These are phyloP conservation scores for Phytopythium mirpurense DNA, from an alignment of 352 stramenopile genomes.

Conservation along the genomic window DNA sequence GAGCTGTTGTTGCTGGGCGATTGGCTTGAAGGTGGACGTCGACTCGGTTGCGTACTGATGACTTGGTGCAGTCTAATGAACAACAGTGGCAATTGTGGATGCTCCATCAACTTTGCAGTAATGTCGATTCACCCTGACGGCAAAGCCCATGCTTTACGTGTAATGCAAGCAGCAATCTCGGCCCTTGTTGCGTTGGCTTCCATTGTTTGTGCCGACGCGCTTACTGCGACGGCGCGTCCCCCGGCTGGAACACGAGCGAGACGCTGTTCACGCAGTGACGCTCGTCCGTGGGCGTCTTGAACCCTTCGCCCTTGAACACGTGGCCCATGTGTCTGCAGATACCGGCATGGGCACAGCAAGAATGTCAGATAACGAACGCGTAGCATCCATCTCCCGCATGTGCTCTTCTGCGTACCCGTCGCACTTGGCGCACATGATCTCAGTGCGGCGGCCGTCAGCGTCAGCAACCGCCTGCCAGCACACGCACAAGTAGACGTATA, in stretches of 20 bases:
- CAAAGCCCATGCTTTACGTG: too few relatives aligned
- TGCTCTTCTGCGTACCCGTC: conserved; percentile 44
- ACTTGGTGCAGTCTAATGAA: too few relatives aligned
- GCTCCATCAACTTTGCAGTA: too few relatives aligned
- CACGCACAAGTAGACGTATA: neutral
- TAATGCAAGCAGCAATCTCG: too few relatives aligned
- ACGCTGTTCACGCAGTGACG: conserved; percentile 90
- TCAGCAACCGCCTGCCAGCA: conserved; percentile 48
- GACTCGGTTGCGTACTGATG: too few relatives aligned
- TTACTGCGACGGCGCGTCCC: conserved; percentile 46
- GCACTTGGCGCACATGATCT: conserved; percentile 89
- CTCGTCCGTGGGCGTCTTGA: conserved; percentile 84
- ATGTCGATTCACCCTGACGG: too few relatives aligned
- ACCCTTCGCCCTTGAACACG: conserved; percentile 88
- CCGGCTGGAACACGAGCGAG: conserved; percentile 78
- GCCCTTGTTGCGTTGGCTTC: too few relatives aligned
- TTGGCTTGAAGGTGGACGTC: too few relatives aligned
- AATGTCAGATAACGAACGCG: neutral
- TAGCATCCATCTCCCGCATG: conserved; percentile 1
- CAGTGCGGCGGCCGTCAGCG: conserved; percentile 63
- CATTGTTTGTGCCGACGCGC: neutral
- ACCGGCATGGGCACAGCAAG: neutral
- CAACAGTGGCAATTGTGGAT: too few relatives aligned
- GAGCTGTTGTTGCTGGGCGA: too few relatives aligned
- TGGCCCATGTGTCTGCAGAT: conserved; percentile 82